Percentiles rank a stretch among this genome's conserved stretches.
Evolutionary conservation across 768 basidiomycete species (phyloP).

Genomic region (Agrocybe chaxingu): DNA sequence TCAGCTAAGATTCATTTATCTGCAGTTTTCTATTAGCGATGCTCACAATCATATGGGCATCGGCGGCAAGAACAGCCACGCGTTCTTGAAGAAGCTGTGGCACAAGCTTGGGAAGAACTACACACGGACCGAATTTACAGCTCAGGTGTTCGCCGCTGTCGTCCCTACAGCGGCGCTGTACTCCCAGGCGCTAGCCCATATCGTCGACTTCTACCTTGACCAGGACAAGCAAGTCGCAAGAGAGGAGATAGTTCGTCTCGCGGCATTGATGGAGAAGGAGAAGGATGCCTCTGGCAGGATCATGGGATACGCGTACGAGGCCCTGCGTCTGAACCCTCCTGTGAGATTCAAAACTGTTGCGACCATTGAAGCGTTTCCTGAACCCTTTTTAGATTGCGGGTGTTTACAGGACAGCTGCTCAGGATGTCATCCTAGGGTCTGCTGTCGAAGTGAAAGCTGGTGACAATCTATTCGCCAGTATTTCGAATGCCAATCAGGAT

Average conservation of each 20-base stretch:
- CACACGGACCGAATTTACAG: slow-evolving; percentile 34
- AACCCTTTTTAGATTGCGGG: slow-evolving; percentile 31
- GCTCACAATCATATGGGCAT: slow-evolving; percentile 13
- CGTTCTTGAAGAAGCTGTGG: slow-evolving; percentile 30
- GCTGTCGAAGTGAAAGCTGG: slow-evolving; percentile 23
- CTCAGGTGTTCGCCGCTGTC: slow-evolving; percentile 48
- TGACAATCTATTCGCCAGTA: slow-evolving; percentile 32
- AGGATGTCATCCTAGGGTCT: slow-evolving; percentile 22
- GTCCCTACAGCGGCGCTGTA: slow-evolving; percentile 56
- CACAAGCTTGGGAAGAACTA: slow-evolving; percentile 15
- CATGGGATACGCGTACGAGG: slow-evolving; percentile 43
- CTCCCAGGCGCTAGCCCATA: slow-evolving; percentile 51
- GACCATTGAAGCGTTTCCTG: not conserved
- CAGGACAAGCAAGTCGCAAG: slow-evolving; percentile 31
- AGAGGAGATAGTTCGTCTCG: slow-evolving; percentile 36
- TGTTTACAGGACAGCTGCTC: slow-evolving; percentile 34
- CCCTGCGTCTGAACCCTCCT: slow-evolving; percentile 37
- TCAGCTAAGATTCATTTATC: not conserved
- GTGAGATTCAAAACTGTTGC: slow-evolving; percentile 14
- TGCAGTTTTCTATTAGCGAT: slow-evolving; percentile 11
- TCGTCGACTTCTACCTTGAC: slow-evolving; percentile 60
- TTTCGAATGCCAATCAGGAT: slow-evolving; percentile 36
- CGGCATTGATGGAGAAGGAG: slow-evolving; percentile 20
- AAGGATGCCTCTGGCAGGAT: slow-evolving; percentile 25
- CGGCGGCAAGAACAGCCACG: slow-evolving; percentile 21